Evolutionary conservation across 2,329 filamentous ascomycete genomes (phyloP).

Genomic region (Gnomoniopsis smithogilvyi): DNA sequence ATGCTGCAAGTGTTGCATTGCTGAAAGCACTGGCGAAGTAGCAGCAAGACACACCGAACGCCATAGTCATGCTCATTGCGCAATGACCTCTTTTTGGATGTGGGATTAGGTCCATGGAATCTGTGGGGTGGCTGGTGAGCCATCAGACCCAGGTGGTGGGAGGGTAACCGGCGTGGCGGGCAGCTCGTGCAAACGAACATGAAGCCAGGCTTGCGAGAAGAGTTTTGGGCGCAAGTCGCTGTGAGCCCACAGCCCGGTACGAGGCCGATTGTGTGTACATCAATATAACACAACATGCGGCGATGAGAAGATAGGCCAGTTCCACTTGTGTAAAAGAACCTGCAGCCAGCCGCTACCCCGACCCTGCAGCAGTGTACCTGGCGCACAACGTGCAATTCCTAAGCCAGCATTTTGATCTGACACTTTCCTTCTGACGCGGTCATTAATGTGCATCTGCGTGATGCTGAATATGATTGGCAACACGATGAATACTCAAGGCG

Average conservation of each 20-base stretch:
- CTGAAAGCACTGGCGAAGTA: too few species aligned
- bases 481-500: background rate
- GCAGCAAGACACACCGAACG: too few species aligned
- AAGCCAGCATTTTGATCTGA: background rate
- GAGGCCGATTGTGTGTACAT: background rate
- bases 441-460: too few species aligned
- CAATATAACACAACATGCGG: background rate
- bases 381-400: background rate
- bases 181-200: slow-evolving; percentile 16
- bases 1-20: too few species aligned
- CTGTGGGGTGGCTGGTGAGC: background rate
- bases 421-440: background rate
- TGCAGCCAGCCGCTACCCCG: slow-evolving; percentile 8
- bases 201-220: slow-evolving; percentile 5
- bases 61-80: background rate
- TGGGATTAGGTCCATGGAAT: background rate
- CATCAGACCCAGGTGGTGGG: background rate
- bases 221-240: slow-evolving; percentile 9
- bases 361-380: background rate
- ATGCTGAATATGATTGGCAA: too few species aligned
- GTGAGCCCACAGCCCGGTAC: slow-evolving; percentile 1
- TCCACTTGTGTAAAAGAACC: slow-evolving; percentile 3
- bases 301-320: background rate
- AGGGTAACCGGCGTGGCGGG: background rate
- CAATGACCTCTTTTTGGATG: background rate